Evolutionary conservation across 1,284 basidiomycete genomes (phyloP).

Genomic region (Athelia psychrophila): DNA sequence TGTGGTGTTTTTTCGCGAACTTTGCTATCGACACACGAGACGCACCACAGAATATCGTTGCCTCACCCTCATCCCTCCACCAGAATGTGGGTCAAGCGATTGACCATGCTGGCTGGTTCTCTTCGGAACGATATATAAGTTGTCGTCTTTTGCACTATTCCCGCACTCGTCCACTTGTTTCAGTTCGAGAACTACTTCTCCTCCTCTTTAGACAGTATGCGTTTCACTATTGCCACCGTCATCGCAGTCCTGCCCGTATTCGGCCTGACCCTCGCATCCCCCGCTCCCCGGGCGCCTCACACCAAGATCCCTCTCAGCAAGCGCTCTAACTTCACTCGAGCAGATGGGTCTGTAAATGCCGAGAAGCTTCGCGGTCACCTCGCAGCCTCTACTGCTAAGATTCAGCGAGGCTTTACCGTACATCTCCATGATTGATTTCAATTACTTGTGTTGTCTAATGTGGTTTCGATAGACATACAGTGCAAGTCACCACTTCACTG

Average conservation of each 20-base stretch:
- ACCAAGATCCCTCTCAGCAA: slow-evolving; percentile 3
- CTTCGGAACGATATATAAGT: neutral
- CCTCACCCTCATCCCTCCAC: too few relatives aligned
- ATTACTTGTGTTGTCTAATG: too few relatives aligned
- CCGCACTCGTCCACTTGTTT: neutral
- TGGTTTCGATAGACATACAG: too few relatives aligned
- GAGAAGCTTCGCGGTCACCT: slow-evolving; percentile 1
- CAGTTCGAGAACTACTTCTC: neutral
- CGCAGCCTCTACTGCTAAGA: neutral
- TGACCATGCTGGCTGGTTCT: too few relatives aligned
- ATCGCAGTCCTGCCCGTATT: slow-evolving; percentile 12
- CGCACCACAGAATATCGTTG: too few relatives aligned
- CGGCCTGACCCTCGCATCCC: slow-evolving; percentile 6
- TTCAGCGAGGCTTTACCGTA: neutral
- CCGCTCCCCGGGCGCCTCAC: slow-evolving; percentile 3
- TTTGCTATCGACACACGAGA: too few relatives aligned
- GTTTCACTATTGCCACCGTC: slow-evolving; percentile 10
- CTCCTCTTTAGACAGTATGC: slow-evolving; percentile 9
- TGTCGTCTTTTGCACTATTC: neutral
- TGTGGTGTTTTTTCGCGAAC: too few relatives aligned
- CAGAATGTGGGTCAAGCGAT: too few relatives aligned
- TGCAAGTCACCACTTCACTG: too few relatives aligned
- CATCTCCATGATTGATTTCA: too few relatives aligned
- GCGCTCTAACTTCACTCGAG: slow-evolving; percentile 1
- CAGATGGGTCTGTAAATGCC: slow-evolving; percentile 1